phyloP scores from a whole-genome alignment of 305 asterid genomes.

The Petunia hybrid region DNA sequence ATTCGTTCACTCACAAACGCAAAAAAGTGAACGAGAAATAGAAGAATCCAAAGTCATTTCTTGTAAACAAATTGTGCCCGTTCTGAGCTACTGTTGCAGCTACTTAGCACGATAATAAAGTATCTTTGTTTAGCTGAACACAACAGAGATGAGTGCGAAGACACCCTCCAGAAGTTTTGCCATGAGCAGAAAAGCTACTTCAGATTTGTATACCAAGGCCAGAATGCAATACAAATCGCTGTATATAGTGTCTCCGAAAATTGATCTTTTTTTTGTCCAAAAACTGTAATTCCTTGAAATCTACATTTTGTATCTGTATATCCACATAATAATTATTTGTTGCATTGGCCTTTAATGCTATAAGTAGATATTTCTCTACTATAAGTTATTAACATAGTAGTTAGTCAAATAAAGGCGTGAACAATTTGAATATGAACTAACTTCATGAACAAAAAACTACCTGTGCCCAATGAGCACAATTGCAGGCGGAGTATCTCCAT shows the following conservation, averaged over 20 bases:
- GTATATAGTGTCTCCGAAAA: slow-evolving; percentile 3
- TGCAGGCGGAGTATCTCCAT: slow-evolving; percentile 92
- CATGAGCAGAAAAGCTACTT: slow-evolving; percentile 17
- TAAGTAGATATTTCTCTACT: slow-evolving; percentile 19
- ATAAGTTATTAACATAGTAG: background rate
- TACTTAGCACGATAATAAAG: slow-evolving; percentile 11
- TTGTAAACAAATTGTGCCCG: background rate
- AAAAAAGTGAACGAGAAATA: background rate
- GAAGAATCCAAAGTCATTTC: background rate
- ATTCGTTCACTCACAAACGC: background rate
- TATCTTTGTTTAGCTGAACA: slow-evolving; percentile 18
- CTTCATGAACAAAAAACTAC: slow-evolving; percentile 50
- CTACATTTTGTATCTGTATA: slow-evolving; percentile 1
- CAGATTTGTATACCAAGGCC: slow-evolving; percentile 21
- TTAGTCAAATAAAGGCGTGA: slow-evolving; percentile 14
- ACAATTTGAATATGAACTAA: slow-evolving; percentile 20
- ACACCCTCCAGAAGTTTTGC: background rate
- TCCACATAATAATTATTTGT: slow-evolving; percentile 21
- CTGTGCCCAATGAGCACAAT: slow-evolving; percentile 97
- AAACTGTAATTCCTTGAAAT: slow-evolving; percentile 20
- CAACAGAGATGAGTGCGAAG: background rate
- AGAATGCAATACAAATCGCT: background rate
- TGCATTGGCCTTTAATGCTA: slow-evolving; percentile 16
- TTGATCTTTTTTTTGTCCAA: slow-evolving; percentile 21
- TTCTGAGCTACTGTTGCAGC: slow-evolving; percentile 14